Percentiles rank a stretch among this genome's conserved stretches.
phyloP scores from a whole-genome alignment of 805 yeast genomes.

The Yarrowia divulgata region DNA sequence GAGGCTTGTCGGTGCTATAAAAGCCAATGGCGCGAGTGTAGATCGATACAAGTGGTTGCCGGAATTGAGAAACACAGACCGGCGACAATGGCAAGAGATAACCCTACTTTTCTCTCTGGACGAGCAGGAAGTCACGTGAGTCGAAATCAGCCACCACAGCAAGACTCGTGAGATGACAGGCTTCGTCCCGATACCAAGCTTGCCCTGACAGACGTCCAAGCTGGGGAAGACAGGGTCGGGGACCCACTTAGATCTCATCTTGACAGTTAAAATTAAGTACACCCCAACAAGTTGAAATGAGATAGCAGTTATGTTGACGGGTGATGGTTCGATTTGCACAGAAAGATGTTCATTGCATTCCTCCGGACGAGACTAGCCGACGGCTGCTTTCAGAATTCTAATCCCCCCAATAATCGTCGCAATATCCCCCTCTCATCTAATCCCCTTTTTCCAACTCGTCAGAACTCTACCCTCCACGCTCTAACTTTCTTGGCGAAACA shows the following conservation, averaged over 20 bases:
- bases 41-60: background rate
- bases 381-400: too few species aligned
- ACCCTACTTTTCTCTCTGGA: too few species aligned
- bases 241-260: slow-evolving; percentile 11
- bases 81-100: too few species aligned
- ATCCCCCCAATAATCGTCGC: too few species aligned
- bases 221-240: background rate
- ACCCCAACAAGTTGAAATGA: too few species aligned
- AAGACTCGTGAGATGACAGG: background rate
- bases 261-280: background rate
- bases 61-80: too few species aligned
- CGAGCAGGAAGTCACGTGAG: too few species aligned
- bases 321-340: too few species aligned
- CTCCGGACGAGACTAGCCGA: too few species aligned
- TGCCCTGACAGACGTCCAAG: background rate
- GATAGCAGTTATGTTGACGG: too few species aligned
- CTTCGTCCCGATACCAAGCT: background rate
- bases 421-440: background rate
- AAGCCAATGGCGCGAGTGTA: background rate
- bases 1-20: background rate
- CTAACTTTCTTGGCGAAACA: background rate
- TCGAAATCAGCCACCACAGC: background rate
- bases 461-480: background rate
- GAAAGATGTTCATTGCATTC: too few species aligned
- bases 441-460: background rate